These are phyloP conservation scores for Trematosphaeria pertusa DNA, from an alignment of 2,329 filamentous ascomycete genomes.

Conservation along the genomic window DNA sequence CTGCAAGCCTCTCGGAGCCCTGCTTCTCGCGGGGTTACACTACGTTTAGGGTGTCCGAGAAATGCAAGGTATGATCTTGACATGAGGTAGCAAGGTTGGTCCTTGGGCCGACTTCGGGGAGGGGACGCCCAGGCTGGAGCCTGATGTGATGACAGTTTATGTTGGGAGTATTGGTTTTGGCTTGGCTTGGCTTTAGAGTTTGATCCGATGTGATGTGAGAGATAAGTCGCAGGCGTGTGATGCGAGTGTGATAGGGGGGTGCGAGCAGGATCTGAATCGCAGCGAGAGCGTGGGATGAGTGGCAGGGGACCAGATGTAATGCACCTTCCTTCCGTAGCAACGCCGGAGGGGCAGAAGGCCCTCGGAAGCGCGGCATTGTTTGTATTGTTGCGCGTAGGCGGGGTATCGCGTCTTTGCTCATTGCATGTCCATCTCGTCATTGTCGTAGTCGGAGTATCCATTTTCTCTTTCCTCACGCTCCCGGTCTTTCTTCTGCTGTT, in stretches of 20 bases:
- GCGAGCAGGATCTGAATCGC: not conserved
- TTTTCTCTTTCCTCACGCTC: slow-evolving; percentile 71
- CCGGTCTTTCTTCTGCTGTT: slow-evolving; percentile 77
- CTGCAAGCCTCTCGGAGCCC: slow-evolving; percentile 10
- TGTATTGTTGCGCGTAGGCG: not conserved
- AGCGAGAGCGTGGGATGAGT: not conserved
- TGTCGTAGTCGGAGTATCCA: slow-evolving; percentile 66
- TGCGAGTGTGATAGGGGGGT: not conserved
- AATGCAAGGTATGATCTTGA: slow-evolving; percentile 4
- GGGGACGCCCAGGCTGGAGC: not conserved
- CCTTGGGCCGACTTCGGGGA: not conserved
- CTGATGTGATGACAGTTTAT: too few species aligned
- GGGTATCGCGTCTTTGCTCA: slow-evolving; percentile 14
- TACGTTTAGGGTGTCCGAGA: slow-evolving; percentile 10
- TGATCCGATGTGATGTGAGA: slow-evolving; percentile 1
- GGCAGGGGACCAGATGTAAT: too few species aligned
- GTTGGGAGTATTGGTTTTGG: too few species aligned
- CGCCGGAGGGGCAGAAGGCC: not conserved
- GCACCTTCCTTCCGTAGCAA: not conserved
- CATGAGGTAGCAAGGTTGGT: not conserved
- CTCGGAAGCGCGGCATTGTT: not conserved
- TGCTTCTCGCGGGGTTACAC: slow-evolving; percentile 15
- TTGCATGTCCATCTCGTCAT: slow-evolving; percentile 53
- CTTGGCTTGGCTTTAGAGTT: not conserved
- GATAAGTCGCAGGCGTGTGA: slow-evolving; percentile 16